Evolutionary conservation across 1,139 yeast genomes (phyloP).

Genomic region (Suhomyces atakaporum): DNA sequence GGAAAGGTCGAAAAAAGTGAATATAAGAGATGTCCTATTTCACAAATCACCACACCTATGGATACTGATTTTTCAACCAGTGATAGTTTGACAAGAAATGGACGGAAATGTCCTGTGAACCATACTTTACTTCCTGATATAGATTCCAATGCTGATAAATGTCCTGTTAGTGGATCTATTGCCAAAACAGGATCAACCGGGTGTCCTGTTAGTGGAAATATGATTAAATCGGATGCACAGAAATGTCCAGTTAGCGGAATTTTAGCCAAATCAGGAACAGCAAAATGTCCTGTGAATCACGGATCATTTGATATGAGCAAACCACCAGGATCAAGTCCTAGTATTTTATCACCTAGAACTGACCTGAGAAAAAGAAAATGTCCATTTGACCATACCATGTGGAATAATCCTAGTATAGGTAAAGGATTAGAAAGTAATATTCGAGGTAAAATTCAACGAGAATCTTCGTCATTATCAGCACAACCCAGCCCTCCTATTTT

Average conservation of each 20-base stretch:
- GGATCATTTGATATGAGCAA: conserved; percentile 5
- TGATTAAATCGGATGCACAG: no score
- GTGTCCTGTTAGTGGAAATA: no score
- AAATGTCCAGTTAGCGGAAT: no score
- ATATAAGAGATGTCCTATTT: conserved; percentile 32
- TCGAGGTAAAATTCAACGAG: conserved; percentile 16
- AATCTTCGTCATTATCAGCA: conserved; percentile 2
- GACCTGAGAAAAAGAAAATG: conserved; percentile 26
- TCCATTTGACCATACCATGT: conserved; percentile 35
- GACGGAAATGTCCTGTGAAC: conserved; percentile 23
- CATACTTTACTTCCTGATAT: conserved; percentile 11
- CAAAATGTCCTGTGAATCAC: conserved; percentile 9
- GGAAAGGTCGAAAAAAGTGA: conserved; percentile 9
- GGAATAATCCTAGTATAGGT: conserved; percentile 18
- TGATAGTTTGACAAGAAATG: conserved; percentile 2
- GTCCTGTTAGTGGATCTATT: conserved; percentile 7
- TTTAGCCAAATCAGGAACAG: conserved; percentile 1
- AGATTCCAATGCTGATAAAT: conserved; percentile 2
- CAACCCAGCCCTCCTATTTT: conserved; percentile 7
- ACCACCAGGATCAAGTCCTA: conserved; percentile 1
- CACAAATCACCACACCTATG: conserved; percentile 32
- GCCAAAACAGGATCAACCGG: no score
- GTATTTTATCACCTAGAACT: background rate
- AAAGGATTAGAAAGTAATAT: conserved; percentile 32
- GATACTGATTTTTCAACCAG: conserved; percentile 14